These are phyloP conservation scores for Calonectria multiphialidica DNA, from an alignment of 2,329 filamentous ascomycete genomes.

Conservation along the genomic window DNA sequence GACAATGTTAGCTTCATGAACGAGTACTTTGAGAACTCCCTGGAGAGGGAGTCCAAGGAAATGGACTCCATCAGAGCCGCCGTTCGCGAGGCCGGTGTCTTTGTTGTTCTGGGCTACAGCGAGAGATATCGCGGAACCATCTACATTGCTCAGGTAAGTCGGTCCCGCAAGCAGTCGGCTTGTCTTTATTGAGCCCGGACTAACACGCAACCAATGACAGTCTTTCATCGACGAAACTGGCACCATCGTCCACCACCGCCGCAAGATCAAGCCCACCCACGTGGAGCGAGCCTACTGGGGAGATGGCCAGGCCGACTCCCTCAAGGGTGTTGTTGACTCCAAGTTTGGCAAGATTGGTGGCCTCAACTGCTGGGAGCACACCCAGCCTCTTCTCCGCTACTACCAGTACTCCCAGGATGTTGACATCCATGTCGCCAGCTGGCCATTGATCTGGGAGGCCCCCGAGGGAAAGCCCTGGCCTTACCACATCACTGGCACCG, in stretches of 20 bases:
- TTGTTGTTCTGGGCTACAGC: conserved; percentile 56
- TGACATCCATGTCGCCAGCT: conserved; percentile 60
- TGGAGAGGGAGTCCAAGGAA: conserved; percentile 53
- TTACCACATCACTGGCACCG: conserved; percentile 37
- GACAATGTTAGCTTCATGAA: conserved; percentile 55
- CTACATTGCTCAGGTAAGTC: conserved; percentile 52
- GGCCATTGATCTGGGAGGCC: conserved; percentile 49
- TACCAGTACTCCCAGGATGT: conserved; percentile 57
- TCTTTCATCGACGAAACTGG: conserved; percentile 56
- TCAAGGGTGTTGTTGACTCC: conserved; percentile 53
- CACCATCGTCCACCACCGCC: conserved; percentile 53
- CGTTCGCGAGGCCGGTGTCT: conserved; percentile 58
- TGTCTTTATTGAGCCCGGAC: too few relatives aligned
- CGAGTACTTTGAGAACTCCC: conserved; percentile 58
- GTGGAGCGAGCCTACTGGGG: conserved; percentile 63
- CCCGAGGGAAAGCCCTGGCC: conserved; percentile 48
- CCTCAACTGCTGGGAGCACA: conserved; percentile 63
- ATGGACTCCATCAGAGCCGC: conserved; percentile 58
- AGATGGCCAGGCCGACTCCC: conserved; percentile 54
- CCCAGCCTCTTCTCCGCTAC: conserved; percentile 61
- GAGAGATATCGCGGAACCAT: conserved; percentile 52
- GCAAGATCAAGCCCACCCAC: conserved; percentile 66
- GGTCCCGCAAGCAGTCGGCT: background rate
- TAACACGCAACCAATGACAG: conserved; percentile 44
- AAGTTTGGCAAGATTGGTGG: conserved; percentile 55